Base-by-base conservation (phyloP, 805 yeast species). In the Hanseniaspora hatyaiensis region DNA sequence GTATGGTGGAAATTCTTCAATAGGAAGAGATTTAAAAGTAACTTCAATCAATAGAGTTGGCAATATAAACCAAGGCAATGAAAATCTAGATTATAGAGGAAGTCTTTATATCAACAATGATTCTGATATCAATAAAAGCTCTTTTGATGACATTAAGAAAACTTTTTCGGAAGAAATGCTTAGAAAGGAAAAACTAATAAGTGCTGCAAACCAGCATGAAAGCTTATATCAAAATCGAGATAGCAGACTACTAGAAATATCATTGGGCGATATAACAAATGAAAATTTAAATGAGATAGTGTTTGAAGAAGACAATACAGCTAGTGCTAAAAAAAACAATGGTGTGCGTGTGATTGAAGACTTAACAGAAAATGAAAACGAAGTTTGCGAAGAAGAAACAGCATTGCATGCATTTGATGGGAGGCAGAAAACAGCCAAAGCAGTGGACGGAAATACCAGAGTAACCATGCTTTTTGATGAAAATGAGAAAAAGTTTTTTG, bases 401-500 rank as follows among this genome's bases (percentile, higher is more conserved):
- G n/a, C n/a, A n/a, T n/a, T n/a, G n/a, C n/a, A n/a, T n/a, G n/a
- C n/a, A n/a, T n/a, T n/a, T n/a, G n/a, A n/a, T n/a, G n/a, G n/a
- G n/a, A 36, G 37, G 13, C 18, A 12, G 12, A 41, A 49, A 23
- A 15, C 30, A 16, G 34, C 9, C 12, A 34, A 40, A 20, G 44
- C 34, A 8, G 40, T 20, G 24, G 33, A 31, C n/a, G 52, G 38
- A 12, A 38, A 51, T 12, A 50, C 48, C 24, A 52, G 66, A 51
- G 60, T 58, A 3, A 57, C 63, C 6, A 54, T 60, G 59, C 49
- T 57, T 20, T 61, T 57, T 50, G 63, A 58, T 52, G 61, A 52
- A 22, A 55, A 57, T 8, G 56, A 54, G 11, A 41, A 51, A 47
- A 40, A 42, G 52, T 53, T 13, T 33, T 51, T 38, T 52, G 51